Percentiles rank a stretch among this genome's conserved stretches.
phyloP scores from a whole-genome alignment of 2,329 filamentous ascomycete species.

The Fusarium domesticum region DNA sequence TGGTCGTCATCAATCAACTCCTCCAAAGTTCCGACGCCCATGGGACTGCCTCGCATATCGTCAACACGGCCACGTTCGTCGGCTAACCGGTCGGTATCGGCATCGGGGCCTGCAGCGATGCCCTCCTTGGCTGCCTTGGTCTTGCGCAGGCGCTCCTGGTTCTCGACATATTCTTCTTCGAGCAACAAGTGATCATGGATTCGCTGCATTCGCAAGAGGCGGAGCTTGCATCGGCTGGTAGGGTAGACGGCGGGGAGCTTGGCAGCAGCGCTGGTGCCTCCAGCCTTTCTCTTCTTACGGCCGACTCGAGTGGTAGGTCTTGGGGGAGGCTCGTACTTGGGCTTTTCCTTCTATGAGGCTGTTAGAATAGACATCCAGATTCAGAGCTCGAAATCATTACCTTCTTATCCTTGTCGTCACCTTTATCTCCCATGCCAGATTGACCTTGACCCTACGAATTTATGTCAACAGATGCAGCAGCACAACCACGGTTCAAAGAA shows the following conservation, averaged over 20 bases:
- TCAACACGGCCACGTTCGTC: conserved; percentile 94
- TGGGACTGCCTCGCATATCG: conserved; percentile 97
- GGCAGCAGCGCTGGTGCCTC: conserved; percentile 87
- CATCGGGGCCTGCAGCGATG: conserved; percentile 66
- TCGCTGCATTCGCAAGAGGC: conserved; percentile 95
- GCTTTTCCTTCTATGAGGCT: conserved; percentile 84
- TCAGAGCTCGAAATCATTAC: conserved; percentile 41
- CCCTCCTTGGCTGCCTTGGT: conserved; percentile 78
- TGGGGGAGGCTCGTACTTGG: conserved; percentile 98
- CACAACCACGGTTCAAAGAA: conserved; percentile 1
- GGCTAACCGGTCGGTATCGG: conserved; percentile 76
- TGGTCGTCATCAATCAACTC: conserved; percentile 99
- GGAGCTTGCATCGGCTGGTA: conserved; percentile 94
- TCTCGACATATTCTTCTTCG: conserved; percentile 98
- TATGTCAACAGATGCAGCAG: conserved; percentile 19
- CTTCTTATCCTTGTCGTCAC: conserved; percentile 92
- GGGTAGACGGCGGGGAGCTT: conserved; percentile 94
- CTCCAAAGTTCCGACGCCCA: conserved; percentile 96
- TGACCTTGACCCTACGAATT: conserved; percentile 71
- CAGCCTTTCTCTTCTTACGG: conserved; percentile 96
- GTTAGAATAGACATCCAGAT: conserved; percentile 16
- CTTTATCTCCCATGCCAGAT: conserved; percentile 82
- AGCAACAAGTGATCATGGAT: conserved; percentile 96
- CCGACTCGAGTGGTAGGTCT: conserved; percentile 95
- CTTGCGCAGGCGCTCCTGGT: conserved; percentile 93